Conservation (phyloP, 2,329 filamentous ascomycete species). For the Fusarium sulawesiense region DNA sequence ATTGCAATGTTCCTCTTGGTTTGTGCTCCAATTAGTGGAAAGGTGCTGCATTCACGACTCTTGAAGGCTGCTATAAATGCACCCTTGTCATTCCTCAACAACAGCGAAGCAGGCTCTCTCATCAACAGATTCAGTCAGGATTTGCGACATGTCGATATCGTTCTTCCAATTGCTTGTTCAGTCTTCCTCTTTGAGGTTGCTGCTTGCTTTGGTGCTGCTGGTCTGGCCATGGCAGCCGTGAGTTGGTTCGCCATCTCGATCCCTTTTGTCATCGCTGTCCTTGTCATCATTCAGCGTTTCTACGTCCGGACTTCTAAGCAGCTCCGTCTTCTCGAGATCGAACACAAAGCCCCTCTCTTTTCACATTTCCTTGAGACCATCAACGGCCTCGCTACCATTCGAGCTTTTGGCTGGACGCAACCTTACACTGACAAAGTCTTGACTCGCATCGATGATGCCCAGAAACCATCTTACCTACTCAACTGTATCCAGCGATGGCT, state of each 20-base stretch:
- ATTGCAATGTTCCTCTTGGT: slow-evolving; percentile 46
- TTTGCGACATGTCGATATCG: slow-evolving; percentile 54
- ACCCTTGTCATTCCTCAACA: slow-evolving; percentile 46
- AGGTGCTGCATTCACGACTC: slow-evolving; percentile 41
- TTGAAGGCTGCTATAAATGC: slow-evolving; percentile 45
- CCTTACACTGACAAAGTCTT: slow-evolving; percentile 53
- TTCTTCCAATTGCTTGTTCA: slow-evolving; percentile 48
- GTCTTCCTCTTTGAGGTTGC: slow-evolving; percentile 47
- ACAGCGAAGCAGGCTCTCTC: slow-evolving; percentile 45
- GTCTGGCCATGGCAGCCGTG: slow-evolving; percentile 57
- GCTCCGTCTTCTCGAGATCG: slow-evolving; percentile 62
- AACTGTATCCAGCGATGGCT: slow-evolving; percentile 66
- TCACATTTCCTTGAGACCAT: slow-evolving; percentile 51
- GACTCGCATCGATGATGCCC: slow-evolving; percentile 57
- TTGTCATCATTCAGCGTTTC: slow-evolving; percentile 61
- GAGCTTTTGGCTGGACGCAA: slow-evolving; percentile 54
- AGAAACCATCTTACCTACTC: slow-evolving; percentile 65
- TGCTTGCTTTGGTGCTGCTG: slow-evolving; percentile 57
- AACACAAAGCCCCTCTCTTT: slow-evolving; percentile 50
- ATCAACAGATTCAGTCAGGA: slow-evolving; percentile 57
- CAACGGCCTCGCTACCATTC: slow-evolving; percentile 50
- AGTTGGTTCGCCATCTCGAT: slow-evolving; percentile 59
- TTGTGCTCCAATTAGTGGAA: slow-evolving; percentile 44
- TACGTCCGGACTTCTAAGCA: slow-evolving; percentile 68
- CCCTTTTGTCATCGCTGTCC: slow-evolving; percentile 55